Evolutionary conservation across 106 monocot genomes (phyloP), one percentile per base, ranked within the genome.

Genomic region (Dactylorhiza incarnata): DNA sequence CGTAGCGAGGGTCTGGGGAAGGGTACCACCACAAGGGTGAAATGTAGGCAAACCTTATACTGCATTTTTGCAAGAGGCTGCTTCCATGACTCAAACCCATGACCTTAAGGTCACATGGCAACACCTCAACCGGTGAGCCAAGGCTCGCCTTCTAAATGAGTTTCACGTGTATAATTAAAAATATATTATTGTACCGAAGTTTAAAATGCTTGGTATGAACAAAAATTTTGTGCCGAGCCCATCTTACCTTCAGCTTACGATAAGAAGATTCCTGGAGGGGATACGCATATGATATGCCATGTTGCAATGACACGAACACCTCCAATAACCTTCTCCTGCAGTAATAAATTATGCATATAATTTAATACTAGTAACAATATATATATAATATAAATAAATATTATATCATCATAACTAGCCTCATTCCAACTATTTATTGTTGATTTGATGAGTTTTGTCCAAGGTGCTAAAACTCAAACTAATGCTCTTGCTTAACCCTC

Each of bases 311-410:
- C 79, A 92, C 61, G 63, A 93, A 97, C 56, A 76, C 75, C 75
- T 91, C 89, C 81, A 93, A 55, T 10, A 97, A 49, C 59, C 96
- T 85, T 80, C 81, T 89, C 93, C 96, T 93, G 71, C 56, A 19
- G 76, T 61, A 16, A 77, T 17, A 56, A 83, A 78, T 75, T 48
- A 77, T 45, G 19, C 26, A 74, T 63, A 10, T 14, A 37, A 83
- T 37, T 69, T 37, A 20, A 12, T 12, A 67, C 48, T 73, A 15
- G 6, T 55, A 15, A 68, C 63, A 43, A 62, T 20, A 54, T 14
- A 3, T 25, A 24, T 23, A 63, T 63, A 23, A 23, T 1, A 24
- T 5, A 7, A 22, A 62, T 8, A 62, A 0, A 5, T 12, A 67
- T 37, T 37, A 37, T 37, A 37, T 37, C 0, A 37, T 37, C 37